A percentile compares a stretch with the other conserved stretches of the same genome.
These are phyloP conservation scores for Melaleuca alternifolia DNA, from an alignment of 345 rosid species.

Conservation along the genomic window DNA sequence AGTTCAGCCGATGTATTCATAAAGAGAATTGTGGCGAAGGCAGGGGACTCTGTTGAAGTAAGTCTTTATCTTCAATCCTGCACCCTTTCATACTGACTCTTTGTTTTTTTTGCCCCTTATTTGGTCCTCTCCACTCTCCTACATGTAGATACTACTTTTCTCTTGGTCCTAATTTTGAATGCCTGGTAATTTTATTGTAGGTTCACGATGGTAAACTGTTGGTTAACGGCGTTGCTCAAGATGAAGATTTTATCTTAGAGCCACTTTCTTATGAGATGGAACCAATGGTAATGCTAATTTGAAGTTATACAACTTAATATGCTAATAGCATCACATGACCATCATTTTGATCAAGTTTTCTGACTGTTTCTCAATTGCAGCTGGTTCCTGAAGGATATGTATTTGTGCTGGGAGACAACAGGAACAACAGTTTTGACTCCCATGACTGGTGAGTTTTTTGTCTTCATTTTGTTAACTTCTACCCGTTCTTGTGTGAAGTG, in stretches of 20 bases:
- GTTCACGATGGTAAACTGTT: conserved; percentile 63
- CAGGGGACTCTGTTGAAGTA: conserved; percentile 83
- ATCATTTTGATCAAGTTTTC: background rate
- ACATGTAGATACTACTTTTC: background rate
- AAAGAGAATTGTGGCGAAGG: conserved; percentile 82
- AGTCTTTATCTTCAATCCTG: conserved; percentile 5
- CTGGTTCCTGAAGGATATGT: conserved; percentile 74
- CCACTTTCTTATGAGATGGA: conserved; percentile 69
- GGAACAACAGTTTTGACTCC: conserved; percentile 87
- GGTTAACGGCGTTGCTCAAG: conserved; percentile 53
- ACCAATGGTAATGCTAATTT: conserved; percentile 28
- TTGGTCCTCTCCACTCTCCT: background rate
- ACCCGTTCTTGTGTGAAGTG: background rate
- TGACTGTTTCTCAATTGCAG: conserved; percentile 26
- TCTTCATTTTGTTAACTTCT: background rate
- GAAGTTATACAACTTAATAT: background rate
- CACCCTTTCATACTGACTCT: background rate
- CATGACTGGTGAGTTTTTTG: conserved; percentile 58
- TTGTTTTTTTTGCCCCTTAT: background rate
- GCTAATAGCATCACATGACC: background rate
- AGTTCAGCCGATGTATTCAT: conserved; percentile 58
- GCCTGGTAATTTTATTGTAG: conserved; percentile 19
- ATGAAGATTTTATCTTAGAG: conserved; percentile 69
- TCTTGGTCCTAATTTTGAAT: background rate
- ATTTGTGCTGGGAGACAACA: conserved; percentile 92